These are phyloP conservation scores for Penicillium longicatenatum DNA, from an alignment of 495 filamentous ascomycete genomes.

Conservation along the genomic window DNA sequence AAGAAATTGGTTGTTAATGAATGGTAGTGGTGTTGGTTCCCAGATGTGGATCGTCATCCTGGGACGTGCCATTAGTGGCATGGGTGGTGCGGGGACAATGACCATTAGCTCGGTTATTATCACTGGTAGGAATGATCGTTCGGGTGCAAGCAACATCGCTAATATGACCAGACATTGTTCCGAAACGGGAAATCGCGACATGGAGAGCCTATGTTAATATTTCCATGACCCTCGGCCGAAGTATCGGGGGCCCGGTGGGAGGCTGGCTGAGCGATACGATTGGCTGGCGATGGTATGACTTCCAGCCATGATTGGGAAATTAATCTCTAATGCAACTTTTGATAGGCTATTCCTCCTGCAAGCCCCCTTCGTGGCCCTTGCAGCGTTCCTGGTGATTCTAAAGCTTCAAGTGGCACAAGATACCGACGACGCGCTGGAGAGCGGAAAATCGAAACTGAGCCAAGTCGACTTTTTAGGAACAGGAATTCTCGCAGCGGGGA, in stretches of 20 bases:
- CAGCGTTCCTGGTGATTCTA: slow-evolving; percentile 49
- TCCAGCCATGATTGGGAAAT: neutral
- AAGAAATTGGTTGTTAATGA: neutral
- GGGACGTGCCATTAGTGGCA: slow-evolving; percentile 60
- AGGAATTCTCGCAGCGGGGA: slow-evolving; percentile 47
- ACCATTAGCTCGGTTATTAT: slow-evolving; percentile 61
- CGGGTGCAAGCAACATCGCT: neutral
- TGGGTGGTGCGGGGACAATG: slow-evolving; percentile 60
- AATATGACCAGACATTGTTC: slow-evolving; percentile 54
- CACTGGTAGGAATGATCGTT: slow-evolving; percentile 44
- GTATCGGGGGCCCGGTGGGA: slow-evolving; percentile 63
- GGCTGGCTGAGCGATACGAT: slow-evolving; percentile 65
- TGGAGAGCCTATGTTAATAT: slow-evolving; percentile 71
- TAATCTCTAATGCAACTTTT: neutral
- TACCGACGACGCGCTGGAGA: neutral
- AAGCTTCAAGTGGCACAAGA: slow-evolving; percentile 44
- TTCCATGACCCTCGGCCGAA: slow-evolving; percentile 63
- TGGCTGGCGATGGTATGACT: slow-evolving; percentile 65
- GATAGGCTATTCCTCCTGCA: slow-evolving; percentile 63
- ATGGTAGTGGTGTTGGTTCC: slow-evolving; percentile 49
- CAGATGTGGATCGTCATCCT: slow-evolving; percentile 56
- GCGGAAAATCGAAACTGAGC: slow-evolving; percentile 21
- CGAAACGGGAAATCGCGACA: slow-evolving; percentile 63
- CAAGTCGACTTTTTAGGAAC: slow-evolving; percentile 64
- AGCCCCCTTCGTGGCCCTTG: slow-evolving; percentile 53